Evolutionary conservation across 768 basidiomycete species (phyloP), one percentile per base, ranked within the genome.

Genomic region (Phlebiopsis flavidoalba): DNA sequence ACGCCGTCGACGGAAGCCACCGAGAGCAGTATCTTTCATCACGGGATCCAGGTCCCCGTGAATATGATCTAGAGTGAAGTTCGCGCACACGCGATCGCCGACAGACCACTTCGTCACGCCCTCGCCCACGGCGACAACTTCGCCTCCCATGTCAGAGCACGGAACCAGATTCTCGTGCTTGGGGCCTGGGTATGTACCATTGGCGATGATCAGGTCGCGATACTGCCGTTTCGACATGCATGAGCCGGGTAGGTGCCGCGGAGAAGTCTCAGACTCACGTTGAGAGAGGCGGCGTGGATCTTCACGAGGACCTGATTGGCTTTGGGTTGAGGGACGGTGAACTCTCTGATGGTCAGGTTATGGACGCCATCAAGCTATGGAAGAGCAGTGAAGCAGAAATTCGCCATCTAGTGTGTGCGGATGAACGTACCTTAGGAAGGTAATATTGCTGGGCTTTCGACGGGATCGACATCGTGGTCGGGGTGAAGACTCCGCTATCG

Each of bases 11-110:
- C 68, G 15, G 73, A n/a, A 71, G 1, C 77, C 83, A 4, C 85
- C 84, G 47, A 85, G 71, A 8, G 71, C 70, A 0, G 79, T 72
- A 1, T 59, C 56, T 57, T 72, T 67, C 49, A 72, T 78, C 4
- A 69, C 76, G 10, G 67, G 67, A 8, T 70, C 75, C 45, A 67
- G 57, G 57, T 83, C 80, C 2, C 80, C 81, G 60, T 80, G 67
- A 17, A 84, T 60, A 63, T 82, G 80, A 56, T 80, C 81, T 12
- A 73, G 56, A 5, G 75, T 67, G 60, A 85, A 82, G 68, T 83
- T 86, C 8, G 83, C 76, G 62, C 73, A 80, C 59, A 86, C 81
- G 24, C 81, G 80, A 60, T 85, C 83, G 19, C 84, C 83, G 6
- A 70, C 66, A 64, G 77, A 79, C 83, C 82, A 86, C 5, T 68